Evolutionary conservation across 352 stramenopile genomes (phyloP).

Genomic region (Globisporangium heterothallicum): DNA sequence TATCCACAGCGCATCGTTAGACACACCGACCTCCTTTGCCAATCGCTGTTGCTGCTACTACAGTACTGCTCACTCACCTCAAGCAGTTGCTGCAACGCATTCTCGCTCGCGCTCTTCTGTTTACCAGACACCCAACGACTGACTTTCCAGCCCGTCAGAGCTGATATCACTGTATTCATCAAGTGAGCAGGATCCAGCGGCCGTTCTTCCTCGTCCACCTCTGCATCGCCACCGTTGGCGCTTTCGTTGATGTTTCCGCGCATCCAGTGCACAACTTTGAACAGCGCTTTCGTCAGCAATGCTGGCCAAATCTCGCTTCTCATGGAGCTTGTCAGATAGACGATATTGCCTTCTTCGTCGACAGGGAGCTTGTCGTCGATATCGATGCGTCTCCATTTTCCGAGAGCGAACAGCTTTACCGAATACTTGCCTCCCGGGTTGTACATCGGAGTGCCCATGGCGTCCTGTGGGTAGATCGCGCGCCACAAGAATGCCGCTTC

Average conservation of each 20-base stretch:
- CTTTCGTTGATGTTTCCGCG: neutral
- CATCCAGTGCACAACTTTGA: slow-evolving; percentile 61
- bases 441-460: slow-evolving; percentile 35
- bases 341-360: slow-evolving; percentile 37
- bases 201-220: neutral
- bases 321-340: slow-evolving; percentile 53
- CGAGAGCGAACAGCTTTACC: slow-evolving; percentile 63
- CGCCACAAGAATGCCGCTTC: slow-evolving; percentile 54
- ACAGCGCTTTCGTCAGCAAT: slow-evolving; percentile 65
- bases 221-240: too few relatives aligned
- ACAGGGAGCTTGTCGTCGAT: slow-evolving; percentile 69
- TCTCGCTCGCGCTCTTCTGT: slow-evolving; percentile 18
- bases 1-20: slow-evolving; percentile 2
- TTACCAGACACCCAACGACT: slow-evolving; percentile 23
- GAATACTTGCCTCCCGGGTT: slow-evolving; percentile 73
- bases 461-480: slow-evolving; percentile 68
- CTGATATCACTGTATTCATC: slow-evolving; percentile 24
- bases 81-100: slow-evolving; percentile 31
- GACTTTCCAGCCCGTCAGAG: slow-evolving; percentile 59
- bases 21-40: too few relatives aligned
- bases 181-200: slow-evolving; percentile 16
- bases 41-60: too few relatives aligned
- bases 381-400: slow-evolving; percentile 66
- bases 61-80: too few relatives aligned
- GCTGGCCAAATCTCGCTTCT: slow-evolving; percentile 62